phyloP scores from a whole-genome alignment of 768 basidiomycete genomes.

The Tulasnella sp. region DNA sequence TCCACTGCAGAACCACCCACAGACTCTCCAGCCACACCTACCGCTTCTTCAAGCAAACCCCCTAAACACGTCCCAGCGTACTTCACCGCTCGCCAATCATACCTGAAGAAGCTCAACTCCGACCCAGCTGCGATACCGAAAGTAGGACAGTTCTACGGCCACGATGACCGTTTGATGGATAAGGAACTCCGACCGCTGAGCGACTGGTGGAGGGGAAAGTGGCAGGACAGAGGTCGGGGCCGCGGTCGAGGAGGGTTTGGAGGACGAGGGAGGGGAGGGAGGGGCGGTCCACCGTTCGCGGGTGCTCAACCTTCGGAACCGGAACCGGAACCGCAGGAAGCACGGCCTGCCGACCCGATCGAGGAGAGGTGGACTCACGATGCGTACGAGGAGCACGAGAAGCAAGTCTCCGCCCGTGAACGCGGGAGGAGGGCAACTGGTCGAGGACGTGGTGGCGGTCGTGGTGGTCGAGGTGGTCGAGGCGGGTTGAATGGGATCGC shows the following conservation, averaged over 20 bases:
- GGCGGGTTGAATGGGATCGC: too few species aligned
- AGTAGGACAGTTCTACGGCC: conserved; percentile 89
- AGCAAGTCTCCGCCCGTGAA: neutral
- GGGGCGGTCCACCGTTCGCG: neutral
- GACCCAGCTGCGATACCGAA: conserved; percentile 87
- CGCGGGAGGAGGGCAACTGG: neutral
- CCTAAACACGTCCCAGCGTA: conserved; percentile 29
- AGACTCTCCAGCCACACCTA: conserved; percentile 18
- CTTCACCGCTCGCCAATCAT: conserved; percentile 69
- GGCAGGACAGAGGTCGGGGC: conserved; percentile 59
- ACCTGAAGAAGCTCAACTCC: conserved; percentile 65
- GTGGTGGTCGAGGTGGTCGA: too few species aligned
- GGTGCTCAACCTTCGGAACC: neutral
- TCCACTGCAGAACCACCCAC: conserved; percentile 27
- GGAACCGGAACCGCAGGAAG: neutral
- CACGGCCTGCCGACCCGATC: too few species aligned
- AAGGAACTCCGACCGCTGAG: conserved; percentile 72
- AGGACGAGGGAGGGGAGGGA: neutral
- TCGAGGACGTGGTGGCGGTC: too few species aligned
- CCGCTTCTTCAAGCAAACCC: neutral
- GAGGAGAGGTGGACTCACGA: conserved; percentile 7
- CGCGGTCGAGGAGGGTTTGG: conserved; percentile 20
- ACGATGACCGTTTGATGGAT: conserved; percentile 81
- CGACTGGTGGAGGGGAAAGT: conserved; percentile 76
- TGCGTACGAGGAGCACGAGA: conserved; percentile 8